Evolutionary conservation across 2,329 filamentous ascomycete species (phyloP).

Genomic region (Capronia epimyces): DNA sequence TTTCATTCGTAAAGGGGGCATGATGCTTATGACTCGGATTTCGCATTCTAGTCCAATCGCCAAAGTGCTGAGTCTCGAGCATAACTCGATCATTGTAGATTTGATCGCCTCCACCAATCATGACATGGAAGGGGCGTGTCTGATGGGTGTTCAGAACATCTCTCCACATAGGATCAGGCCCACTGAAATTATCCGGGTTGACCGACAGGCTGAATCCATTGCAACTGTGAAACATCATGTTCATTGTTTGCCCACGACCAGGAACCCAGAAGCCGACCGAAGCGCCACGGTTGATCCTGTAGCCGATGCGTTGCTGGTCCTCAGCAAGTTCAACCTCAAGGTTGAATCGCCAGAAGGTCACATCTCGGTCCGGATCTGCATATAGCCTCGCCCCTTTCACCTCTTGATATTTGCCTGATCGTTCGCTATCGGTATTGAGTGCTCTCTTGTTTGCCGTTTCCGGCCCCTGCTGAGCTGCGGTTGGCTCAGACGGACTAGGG

Average conservation of each 20-base stretch:
- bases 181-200: slow-evolving; percentile 73
- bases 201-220: slow-evolving; percentile 87
- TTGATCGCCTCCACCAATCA: slow-evolving; percentile 95
- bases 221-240: slow-evolving; percentile 97
- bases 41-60: slow-evolving; percentile 75
- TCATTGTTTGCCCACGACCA: slow-evolving; percentile 77
- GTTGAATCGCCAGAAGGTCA: slow-evolving; percentile 97
- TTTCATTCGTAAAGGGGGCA: slow-evolving; percentile 68
- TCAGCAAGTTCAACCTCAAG: slow-evolving; percentile 80
- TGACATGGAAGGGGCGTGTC: slow-evolving; percentile 88
- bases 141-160: slow-evolving; percentile 92
- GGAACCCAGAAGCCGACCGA: slow-evolving; percentile 93
- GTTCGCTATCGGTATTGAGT: slow-evolving; percentile 64
- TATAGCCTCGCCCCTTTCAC: slow-evolving; percentile 77
- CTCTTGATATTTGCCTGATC: slow-evolving; percentile 72
- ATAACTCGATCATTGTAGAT: slow-evolving; percentile 89
- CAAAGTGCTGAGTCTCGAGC: slow-evolving; percentile 68
- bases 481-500: slow-evolving; percentile 40
- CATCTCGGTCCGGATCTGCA: slow-evolving; percentile 73
- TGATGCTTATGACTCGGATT: slow-evolving; percentile 75
- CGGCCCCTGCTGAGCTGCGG: slow-evolving; percentile 31
- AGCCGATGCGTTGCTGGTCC: slow-evolving; percentile 79
- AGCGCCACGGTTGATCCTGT: slow-evolving; percentile 89
- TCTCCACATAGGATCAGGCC: slow-evolving; percentile 93
- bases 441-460: slow-evolving; percentile 43